phyloP scores from a whole-genome alignment of 2,329 filamentous ascomycete genomes.

The Zymoseptoria tritici region DNA sequence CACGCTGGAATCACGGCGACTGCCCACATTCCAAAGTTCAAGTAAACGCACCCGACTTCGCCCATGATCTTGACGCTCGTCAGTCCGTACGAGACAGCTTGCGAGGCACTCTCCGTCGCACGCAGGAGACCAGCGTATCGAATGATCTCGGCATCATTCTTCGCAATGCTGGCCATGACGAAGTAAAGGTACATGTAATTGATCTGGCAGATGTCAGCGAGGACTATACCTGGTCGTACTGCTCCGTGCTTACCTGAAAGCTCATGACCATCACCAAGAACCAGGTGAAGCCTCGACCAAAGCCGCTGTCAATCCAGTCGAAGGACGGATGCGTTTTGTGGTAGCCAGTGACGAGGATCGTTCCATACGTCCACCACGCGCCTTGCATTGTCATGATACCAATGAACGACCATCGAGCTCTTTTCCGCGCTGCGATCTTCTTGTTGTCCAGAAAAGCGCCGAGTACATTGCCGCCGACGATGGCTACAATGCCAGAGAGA shows the following conservation, averaged over 20 bases:
- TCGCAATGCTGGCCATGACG: constrained; percentile 58
- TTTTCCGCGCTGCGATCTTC: constrained; percentile 45
- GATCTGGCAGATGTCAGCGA: constrained; percentile 27
- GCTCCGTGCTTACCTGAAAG: constrained; percentile 46
- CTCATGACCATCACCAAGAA: constrained; percentile 60
- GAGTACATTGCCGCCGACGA: constrained; percentile 58
- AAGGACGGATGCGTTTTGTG: constrained; percentile 50
- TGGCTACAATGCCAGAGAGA: constrained; percentile 59
- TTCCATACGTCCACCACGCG: constrained; percentile 66
- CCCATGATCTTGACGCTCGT: constrained; percentile 56
- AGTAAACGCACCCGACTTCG: constrained; percentile 58
- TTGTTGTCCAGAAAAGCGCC: constrained; percentile 59
- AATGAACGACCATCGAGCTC: constrained; percentile 49
- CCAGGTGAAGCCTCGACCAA: constrained; percentile 58
- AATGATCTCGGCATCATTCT: constrained; percentile 56
- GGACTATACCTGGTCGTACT: not conserved
- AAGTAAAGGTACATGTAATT: constrained; percentile 73
- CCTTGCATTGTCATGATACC: constrained; percentile 53
- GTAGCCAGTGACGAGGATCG: constrained; percentile 57
- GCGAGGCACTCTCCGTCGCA: constrained; percentile 65
- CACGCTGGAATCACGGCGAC: constrained; percentile 58
- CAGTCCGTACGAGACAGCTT: constrained; percentile 65
- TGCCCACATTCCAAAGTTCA: constrained; percentile 64
- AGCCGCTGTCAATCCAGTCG: constrained; percentile 59
- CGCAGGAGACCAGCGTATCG: constrained; percentile 60